phyloP scores from a whole-genome alignment of 2,329 filamentous ascomycete genomes.

The Cercospora nicotianae region DNA sequence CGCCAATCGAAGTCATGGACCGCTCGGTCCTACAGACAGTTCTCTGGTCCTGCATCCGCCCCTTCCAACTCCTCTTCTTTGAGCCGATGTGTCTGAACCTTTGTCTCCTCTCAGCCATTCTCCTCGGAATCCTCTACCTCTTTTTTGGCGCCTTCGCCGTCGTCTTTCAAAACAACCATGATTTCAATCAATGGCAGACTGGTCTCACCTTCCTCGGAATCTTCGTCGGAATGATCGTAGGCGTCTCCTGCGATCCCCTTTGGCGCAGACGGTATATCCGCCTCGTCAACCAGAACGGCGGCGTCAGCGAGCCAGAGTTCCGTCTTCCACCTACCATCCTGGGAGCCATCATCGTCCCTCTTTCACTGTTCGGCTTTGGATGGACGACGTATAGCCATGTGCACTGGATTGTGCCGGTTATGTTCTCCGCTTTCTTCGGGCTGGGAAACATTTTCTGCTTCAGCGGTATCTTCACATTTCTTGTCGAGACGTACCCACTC shows the following conservation, averaged over 20 bases:
- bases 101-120: slow-evolving; percentile 77
- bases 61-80: slow-evolving; percentile 74
- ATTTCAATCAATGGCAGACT: slow-evolving; percentile 74
- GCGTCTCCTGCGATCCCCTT: slow-evolving; percentile 63
- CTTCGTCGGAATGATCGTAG: slow-evolving; percentile 65
- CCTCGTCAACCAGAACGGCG: slow-evolving; percentile 57
- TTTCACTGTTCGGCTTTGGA: slow-evolving; percentile 65
- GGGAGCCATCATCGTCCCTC: slow-evolving; percentile 75
- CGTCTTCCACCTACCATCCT: slow-evolving; percentile 67
- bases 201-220: slow-evolving; percentile 75
- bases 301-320: slow-evolving; percentile 79
- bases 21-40: slow-evolving; percentile 63
- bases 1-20: slow-evolving; percentile 71
- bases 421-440: slow-evolving; percentile 51
- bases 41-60: slow-evolving; percentile 58
- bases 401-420: slow-evolving; percentile 47
- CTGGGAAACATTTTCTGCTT: slow-evolving; percentile 41
- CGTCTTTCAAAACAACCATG: slow-evolving; percentile 72
- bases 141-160: slow-evolving; percentile 85
- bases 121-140: slow-evolving; percentile 85
- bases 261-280: slow-evolving; percentile 60
- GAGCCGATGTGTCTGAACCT: slow-evolving; percentile 79
- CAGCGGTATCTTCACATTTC: slow-evolving; percentile 24
- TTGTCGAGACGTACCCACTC: slow-evolving; percentile 43
- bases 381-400: slow-evolving; percentile 28